These are phyloP conservation scores for Neltuma alba DNA, from an alignment of 306 rosid genomes.

Conservation along the genomic window DNA sequence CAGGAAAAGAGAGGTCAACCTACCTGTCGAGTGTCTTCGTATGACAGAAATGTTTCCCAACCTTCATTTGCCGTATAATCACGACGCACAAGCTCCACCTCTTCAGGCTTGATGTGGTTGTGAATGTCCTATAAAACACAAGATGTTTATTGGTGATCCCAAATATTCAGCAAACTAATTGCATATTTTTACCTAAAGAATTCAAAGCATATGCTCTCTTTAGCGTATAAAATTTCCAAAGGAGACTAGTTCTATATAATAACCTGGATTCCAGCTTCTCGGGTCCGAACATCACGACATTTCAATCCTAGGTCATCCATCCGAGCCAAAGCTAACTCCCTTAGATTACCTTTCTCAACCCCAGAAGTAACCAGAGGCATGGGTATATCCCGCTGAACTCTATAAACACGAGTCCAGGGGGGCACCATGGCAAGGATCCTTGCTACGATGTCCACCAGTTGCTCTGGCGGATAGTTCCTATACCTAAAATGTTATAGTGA, in stretches of 20 bases:
- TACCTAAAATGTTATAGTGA: conserved; percentile 59
- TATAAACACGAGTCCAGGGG: conserved; percentile 98
- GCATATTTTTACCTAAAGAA: conserved; percentile 3
- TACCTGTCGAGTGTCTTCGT: conserved; percentile 94
- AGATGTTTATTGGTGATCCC: conserved; percentile 30
- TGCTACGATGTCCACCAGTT: conserved; percentile 94
- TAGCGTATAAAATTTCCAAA: conserved; percentile 19
- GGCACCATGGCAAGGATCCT: conserved; percentile 97
- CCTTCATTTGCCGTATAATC: conserved; percentile 94
- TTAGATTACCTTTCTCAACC: conserved; percentile 95
- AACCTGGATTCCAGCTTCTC: conserved; percentile 99
- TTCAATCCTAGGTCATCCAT: conserved; percentile 97
- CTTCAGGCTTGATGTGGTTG: conserved; percentile 90
- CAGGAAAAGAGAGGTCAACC: conserved; percentile 15
- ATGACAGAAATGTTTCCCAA: conserved; percentile 97
- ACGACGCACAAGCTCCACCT: conserved; percentile 96
- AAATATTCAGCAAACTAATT: background rate
- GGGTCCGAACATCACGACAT: conserved; percentile 95
- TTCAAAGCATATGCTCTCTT: conserved; percentile 14
- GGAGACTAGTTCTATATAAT: conserved; percentile 17
- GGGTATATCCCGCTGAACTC: conserved; percentile 98
- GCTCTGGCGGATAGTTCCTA: conserved; percentile 97
- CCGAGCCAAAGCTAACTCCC: conserved; percentile 94
- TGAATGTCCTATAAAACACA: conserved; percentile 76
- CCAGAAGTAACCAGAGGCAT: conserved; percentile 99